Evolutionary conservation across 805 yeast species (phyloP), one percentile per base, ranked within the genome.

Genomic region (Ogataea methanolica): DNA sequence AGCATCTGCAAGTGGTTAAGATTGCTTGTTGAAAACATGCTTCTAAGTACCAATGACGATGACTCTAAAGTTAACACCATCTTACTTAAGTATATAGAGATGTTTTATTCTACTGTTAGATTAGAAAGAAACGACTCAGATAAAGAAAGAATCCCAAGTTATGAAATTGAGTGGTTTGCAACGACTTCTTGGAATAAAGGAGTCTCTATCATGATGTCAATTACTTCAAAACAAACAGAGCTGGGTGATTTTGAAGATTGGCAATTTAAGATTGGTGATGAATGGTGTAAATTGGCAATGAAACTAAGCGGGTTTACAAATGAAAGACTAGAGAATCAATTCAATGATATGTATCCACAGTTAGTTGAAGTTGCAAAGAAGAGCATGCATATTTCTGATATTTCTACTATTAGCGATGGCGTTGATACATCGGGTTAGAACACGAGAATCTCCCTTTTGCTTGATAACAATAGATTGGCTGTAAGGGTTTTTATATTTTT

Each of bases 181-280:
- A 65, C 69, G 2, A 52, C 59, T 1, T 58, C 67, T 39, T 72
- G 76, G 76, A 72, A 72, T 41, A 53, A 54, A 38, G 75, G 75
- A 1, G 66, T 71, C 4, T 60, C 56, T 17, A 35, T 44, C 4
- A 49, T 65, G 23, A 58, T 59, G 34, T 23, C 38, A 12, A 22
- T 33, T 22, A 23, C 19, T 23, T 6, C 15, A 22, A 17, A 17
- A 6, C 33, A 35, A 6, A 16, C 31, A 34, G 21, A 17, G 17
- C 3, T 12, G 4, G 7, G 39, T 19, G 23, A 41, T 22, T 5
- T 31, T 22, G 16, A 17, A 16, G 17, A 39, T 42, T 26, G 31
- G 43, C 19, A 35, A 15, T 22, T 45, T 26, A 29, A 36, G 17
- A 26, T 21, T 6, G 43, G 43, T 2, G 46, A 43, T 15, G 40